These are phyloP conservation scores for Hypoxylon lienhwacheense DNA, from an alignment of 495 filamentous ascomycete genomes.

Conservation along the genomic window DNA sequence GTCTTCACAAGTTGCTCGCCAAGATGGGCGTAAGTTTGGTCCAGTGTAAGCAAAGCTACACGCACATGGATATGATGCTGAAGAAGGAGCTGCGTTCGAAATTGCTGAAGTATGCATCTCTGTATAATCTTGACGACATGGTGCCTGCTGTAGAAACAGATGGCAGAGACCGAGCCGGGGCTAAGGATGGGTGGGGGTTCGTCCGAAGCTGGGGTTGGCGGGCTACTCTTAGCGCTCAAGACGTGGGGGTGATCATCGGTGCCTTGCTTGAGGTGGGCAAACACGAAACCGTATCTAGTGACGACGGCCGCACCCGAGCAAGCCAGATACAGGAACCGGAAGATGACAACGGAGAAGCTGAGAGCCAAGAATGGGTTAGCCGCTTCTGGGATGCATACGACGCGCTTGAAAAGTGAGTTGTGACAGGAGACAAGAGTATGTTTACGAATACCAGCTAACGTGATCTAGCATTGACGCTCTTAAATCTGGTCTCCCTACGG, in stretches of 20 bases:
- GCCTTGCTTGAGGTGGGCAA: slow-evolving; percentile 90
- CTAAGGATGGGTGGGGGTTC: slow-evolving; percentile 91
- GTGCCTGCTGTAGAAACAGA: slow-evolving; percentile 69
- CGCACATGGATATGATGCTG: slow-evolving; percentile 97
- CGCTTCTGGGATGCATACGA: slow-evolving; percentile 96
- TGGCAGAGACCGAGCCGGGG: slow-evolving; percentile 57
- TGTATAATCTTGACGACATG: slow-evolving; percentile 90
- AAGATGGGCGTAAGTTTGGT: slow-evolving; percentile 96
- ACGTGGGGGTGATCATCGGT: slow-evolving; percentile 86
- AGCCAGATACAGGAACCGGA: slow-evolving; percentile 47
- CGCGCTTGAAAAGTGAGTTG: slow-evolving; percentile 69
- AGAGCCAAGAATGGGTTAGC: slow-evolving; percentile 67
- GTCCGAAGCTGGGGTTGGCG: slow-evolving; percentile 98
- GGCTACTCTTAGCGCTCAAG: slow-evolving; percentile 85
- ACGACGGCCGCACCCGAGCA: slow-evolving; percentile 39
- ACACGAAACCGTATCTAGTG: slow-evolving; percentile 41
- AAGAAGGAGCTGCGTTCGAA: slow-evolving; percentile 86
- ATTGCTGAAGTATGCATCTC: slow-evolving; percentile 81
- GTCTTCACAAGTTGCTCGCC: slow-evolving; percentile 91
- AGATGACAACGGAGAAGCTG: slow-evolving; percentile 46
- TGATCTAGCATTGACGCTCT: slow-evolving; percentile 70
- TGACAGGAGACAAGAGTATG: slow-evolving; percentile 16
- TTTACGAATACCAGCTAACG: no score
- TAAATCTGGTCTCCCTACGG: slow-evolving; percentile 73
- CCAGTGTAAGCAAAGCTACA: slow-evolving; percentile 93